These are phyloP conservation scores for Penicillium sp. DNA, from an alignment of 2,329 filamentous ascomycete species.

Conservation along the genomic window DNA sequence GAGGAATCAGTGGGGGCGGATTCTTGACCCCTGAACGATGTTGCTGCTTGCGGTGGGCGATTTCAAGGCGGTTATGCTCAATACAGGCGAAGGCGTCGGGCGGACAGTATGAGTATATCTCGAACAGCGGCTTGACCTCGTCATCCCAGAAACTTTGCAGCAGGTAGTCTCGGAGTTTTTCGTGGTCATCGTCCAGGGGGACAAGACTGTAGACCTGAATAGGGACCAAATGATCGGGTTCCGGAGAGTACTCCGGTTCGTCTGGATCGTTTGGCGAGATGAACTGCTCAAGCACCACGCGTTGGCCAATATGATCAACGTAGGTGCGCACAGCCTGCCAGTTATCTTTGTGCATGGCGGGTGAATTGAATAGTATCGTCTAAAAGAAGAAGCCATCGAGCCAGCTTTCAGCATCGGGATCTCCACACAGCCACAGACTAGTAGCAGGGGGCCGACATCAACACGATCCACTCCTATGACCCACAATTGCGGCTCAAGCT, in stretches of 20 bases:
- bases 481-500: no score
- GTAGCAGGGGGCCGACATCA: no score
- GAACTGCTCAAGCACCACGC: conserved; percentile 17
- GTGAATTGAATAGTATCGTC: no score
- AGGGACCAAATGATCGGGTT: background rate
- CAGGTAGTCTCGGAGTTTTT: conserved; percentile 15
- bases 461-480: no score
- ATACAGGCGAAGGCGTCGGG: conserved; percentile 18
- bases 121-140: conserved; percentile 17
- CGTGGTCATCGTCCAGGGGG: conserved; percentile 7
- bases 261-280: conserved; percentile 1
- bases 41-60: conserved; percentile 21
- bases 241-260: background rate
- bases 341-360: no score
- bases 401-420: no score
- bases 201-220: conserved; percentile 18
- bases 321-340: conserved; percentile 19
- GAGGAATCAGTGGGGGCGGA: conserved; percentile 14
- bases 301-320: conserved; percentile 17
- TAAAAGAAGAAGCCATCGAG: no score
- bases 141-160: conserved; percentile 10
- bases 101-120: conserved; percentile 22
- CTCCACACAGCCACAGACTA: no score
- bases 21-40: conserved; percentile 6
- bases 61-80: conserved; percentile 17